These are phyloP conservation scores for Hordeum marinum DNA, from an alignment of 176 grass and related monocot species.

Conservation along the genomic window DNA sequence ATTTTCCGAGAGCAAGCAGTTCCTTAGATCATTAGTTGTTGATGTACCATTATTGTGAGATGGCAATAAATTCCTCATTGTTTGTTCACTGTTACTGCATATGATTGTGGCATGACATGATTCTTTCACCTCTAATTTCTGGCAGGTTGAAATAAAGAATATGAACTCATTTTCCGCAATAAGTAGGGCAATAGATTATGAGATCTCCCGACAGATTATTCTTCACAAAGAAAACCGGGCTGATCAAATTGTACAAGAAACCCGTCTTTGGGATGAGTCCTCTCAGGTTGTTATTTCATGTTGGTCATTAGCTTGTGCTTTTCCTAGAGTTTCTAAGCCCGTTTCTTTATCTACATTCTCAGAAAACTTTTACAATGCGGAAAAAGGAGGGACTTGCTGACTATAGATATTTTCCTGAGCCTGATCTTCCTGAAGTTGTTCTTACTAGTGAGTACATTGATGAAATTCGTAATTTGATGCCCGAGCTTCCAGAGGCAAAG, in stretches of 20 bases:
- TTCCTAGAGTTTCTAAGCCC: slow-evolving; percentile 20
- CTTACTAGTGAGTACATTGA: slow-evolving; percentile 61
- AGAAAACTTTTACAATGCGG: slow-evolving; percentile 97
- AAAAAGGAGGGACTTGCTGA: slow-evolving; percentile 97
- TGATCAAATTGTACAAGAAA: slow-evolving; percentile 97
- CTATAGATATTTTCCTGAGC: slow-evolving; percentile 98
- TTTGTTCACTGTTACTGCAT: not conserved
- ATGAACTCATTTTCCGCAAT: not conserved
- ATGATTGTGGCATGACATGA: slow-evolving; percentile 6
- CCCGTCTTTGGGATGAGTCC: slow-evolving; percentile 84
- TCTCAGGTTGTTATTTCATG: slow-evolving; percentile 48
- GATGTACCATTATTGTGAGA: not conserved
- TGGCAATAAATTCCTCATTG: not conserved
- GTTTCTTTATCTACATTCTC: slow-evolving; percentile 17
- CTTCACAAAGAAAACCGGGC: slow-evolving; percentile 67
- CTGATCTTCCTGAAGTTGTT: slow-evolving; percentile 91
- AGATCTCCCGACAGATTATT: slow-evolving; percentile 57
- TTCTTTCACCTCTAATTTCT: slow-evolving; percentile 1
- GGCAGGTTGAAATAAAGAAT: slow-evolving; percentile 17
- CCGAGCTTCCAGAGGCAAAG: slow-evolving; percentile 94
- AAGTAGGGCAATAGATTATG: slow-evolving; percentile 14
- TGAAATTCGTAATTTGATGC: slow-evolving; percentile 64
- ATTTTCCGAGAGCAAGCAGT: not conserved
- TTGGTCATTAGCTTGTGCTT: slow-evolving; percentile 11
- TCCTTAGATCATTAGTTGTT: not conserved